Evolutionary conservation across 2,329 filamentous ascomycete species (phyloP), one percentile per base, ranked within the genome.

Genomic region (Neofusicoccum laricinum): DNA sequence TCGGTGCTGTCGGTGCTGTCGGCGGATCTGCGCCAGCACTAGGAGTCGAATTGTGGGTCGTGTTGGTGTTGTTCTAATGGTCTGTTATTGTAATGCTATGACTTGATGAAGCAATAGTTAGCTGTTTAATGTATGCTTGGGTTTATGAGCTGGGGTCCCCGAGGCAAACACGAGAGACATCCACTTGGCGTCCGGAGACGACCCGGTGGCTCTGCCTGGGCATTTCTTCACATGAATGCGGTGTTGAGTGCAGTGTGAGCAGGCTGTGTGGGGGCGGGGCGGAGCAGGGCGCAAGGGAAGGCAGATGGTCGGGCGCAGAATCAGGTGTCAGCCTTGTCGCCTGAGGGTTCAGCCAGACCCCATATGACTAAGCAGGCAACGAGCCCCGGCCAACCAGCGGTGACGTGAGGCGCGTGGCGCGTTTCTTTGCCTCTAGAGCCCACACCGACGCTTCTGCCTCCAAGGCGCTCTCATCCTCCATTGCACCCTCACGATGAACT

Each of bases 401-500:
- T 61, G 45, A 48, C 38, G 38, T 17, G 21, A 43, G 10, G 19
- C 51, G 25, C 25, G 25, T n/a, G n/a, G n/a, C n/a, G n/a, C n/a
- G n/a, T n/a, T n/a, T 30, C 25, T 30, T 6, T 30, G 25, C 25
- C 25, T 30, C 25, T 4, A 30, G 25, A 30, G 25, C 1, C 25
- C 25, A 6, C 25, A 30, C 25, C 25, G 1, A 30, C 25, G 25
- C 25, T 6, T 30, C 25, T 6, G 25, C 25, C 25, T 30, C 25
- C 25, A 30, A 30, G 4, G 7, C 25, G 25, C 25, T 30, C 7
- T 30, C 12, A 32, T n/a, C 6, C 17, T 15, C 25, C 19, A 11
- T 17, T 11, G 4, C 14, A 14, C 7, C 19, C 65, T 58, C 68
- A 75, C 66, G 41, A 82, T 82, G 80, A 80, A 80, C 72, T 82